Base-by-base conservation (phyloP, 139 green algal species). In the Chlorella sp. region DNA sequence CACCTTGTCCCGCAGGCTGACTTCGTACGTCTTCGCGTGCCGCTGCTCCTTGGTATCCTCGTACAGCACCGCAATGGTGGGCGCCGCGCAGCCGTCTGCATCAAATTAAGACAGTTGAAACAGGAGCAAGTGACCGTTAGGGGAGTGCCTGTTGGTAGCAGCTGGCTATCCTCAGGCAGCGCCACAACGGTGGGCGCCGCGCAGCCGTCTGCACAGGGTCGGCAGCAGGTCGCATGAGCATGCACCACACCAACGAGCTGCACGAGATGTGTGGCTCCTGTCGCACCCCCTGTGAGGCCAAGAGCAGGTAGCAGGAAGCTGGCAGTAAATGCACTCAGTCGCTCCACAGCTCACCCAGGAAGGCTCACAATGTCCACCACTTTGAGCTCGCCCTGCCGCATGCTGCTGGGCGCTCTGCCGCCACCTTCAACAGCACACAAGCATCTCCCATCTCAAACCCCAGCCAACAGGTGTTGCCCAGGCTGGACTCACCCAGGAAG, bases 141-240 rank as follows among this genome's bases (percentile, higher is more conserved):
- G n/a, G n/a, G n/a, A n/a, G n/a, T n/a, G n/a, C n/a, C n/a, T n/a
- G n/a, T n/a, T n/a, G n/a, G n/a, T n/a, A n/a, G n/a, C n/a, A n/a
- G n/a, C n/a, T n/a, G n/a, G n/a, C n/a, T 95, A 90, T 99, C 97
- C 86, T 98, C 90, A 85, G 97, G 98, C 82, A 99, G 90, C 67
- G 99, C 88, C 0, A 92, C 95, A 28, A 99, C 83, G 13, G 93
- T 95, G 73, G 96, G 95, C 43, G 76, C 56, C 24, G 64, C 78
- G 28, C 46, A 70, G 34, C 43, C 44, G 32, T 82, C 69, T 79
- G 76, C 89, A 43, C n/a, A n/a, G n/a, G n/a, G n/a, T n/a, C n/a
- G n/a, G n/a, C n/a, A n/a, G n/a, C n/a, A n/a, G n/a, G n/a, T n/a
- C n/a, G n/a, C n/a, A n/a, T n/a, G n/a, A n/a, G n/a, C n/a, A n/a